These are phyloP conservation scores for Suhomyces taliae DNA, from an alignment of 1,139 yeast species.

Conservation along the genomic window DNA sequence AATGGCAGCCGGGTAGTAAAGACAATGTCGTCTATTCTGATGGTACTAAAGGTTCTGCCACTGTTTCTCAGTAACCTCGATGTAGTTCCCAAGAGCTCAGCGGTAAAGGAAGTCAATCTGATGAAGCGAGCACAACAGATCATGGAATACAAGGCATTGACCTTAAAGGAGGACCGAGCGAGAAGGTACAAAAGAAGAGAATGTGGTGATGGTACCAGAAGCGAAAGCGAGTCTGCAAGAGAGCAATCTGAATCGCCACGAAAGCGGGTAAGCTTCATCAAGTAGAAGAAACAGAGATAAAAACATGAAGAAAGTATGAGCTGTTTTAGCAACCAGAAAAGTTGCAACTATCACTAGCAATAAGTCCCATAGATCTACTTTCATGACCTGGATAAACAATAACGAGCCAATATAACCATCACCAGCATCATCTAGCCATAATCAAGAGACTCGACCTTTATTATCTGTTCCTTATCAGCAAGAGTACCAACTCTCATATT, in stretches of 20 bases:
- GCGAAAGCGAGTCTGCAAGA: background rate
- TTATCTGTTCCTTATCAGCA: no score
- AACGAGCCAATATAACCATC: no score
- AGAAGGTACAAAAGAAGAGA: constrained; percentile 11
- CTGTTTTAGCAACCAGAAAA: no score
- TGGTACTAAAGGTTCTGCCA: background rate
- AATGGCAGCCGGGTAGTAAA: background rate
- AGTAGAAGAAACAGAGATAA: no score
- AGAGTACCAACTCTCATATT: no score
- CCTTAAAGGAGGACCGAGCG: constrained; percentile 26
- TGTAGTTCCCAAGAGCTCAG: background rate
- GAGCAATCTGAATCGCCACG: background rate
- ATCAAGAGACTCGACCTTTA: no score
- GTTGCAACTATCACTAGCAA: no score
- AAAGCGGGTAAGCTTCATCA: background rate
- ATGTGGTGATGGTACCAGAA: background rate
- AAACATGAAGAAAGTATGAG: no score
- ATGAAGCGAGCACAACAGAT: background rate
- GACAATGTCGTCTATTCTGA: background rate
- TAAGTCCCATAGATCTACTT: no score
- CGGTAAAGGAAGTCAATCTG: background rate
- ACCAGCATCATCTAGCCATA: no score
- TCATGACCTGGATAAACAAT: no score
- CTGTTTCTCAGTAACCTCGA: background rate
- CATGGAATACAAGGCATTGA: constrained; percentile 10